phyloP scores from a whole-genome alignment of 2,329 filamentous ascomycete species.

The Epichloe sibirici region DNA sequence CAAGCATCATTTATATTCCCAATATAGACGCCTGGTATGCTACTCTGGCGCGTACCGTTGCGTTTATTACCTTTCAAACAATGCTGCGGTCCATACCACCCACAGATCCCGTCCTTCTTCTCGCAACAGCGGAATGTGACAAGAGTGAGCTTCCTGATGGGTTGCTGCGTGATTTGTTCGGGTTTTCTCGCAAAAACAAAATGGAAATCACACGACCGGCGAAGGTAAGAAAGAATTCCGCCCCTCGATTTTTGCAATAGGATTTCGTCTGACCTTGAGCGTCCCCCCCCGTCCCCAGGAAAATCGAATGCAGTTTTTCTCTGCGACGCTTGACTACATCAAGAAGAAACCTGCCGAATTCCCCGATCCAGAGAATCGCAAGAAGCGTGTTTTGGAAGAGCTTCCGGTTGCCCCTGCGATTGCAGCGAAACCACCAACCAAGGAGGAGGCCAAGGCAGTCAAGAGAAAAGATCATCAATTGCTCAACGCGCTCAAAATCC shows the following conservation, averaged over 20 bases:
- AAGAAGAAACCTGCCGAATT: conserved; percentile 73
- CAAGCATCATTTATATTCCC: conserved; percentile 89
- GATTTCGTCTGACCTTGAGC: too few relatives aligned
- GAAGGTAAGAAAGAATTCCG: conserved; percentile 32
- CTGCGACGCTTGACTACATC: conserved; percentile 60
- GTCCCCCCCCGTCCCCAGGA: conserved; percentile 19
- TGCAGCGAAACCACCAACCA: conserved; percentile 54
- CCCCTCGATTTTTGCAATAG: background rate
- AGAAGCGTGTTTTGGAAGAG: conserved; percentile 69
- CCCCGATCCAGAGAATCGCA: conserved; percentile 74
- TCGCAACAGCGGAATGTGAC: conserved; percentile 70
- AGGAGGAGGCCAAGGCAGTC: conserved; percentile 68
- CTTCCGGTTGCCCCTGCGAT: conserved; percentile 65
- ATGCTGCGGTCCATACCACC: conserved; percentile 75
- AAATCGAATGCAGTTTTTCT: conserved; percentile 70
- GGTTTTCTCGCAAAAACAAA: conserved; percentile 69
- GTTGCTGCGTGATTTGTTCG: conserved; percentile 70
- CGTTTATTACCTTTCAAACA: conserved; percentile 70
- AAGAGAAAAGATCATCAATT: conserved; percentile 73
- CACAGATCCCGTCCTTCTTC: conserved; percentile 76
- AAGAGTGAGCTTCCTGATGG: conserved; percentile 46
- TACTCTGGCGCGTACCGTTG: conserved; percentile 46
- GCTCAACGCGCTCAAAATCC: conserved; percentile 77
- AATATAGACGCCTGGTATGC: conserved; percentile 81
- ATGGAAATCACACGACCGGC: conserved; percentile 58